Base-by-base conservation (phyloP, 2,329 filamentous ascomycete genomes). In the Xylaria sp. region DNA sequence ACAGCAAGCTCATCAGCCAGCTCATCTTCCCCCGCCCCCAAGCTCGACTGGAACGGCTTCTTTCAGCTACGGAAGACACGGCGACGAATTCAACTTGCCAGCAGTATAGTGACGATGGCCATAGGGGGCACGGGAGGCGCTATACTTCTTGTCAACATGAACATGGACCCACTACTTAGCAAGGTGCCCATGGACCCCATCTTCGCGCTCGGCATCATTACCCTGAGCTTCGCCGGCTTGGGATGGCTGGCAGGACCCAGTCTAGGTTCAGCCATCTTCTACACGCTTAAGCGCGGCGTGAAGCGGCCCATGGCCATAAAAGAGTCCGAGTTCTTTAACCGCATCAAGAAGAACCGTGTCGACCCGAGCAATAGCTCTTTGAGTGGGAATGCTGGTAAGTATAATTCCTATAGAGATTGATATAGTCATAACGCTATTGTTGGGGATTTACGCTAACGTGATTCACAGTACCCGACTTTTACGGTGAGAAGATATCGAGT, bases 401-500 rank as follows among this genome's bases (percentile, higher is more conserved):
- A 2, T 13, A 26, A 31, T 28, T 26, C 23, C 10, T 3, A n/a
- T 2, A 13, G 17, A 9, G 15, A 15, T 60, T 1, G 9, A 36
- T 38, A 13, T n/a, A 7, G 36, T 1, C n/a, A 13, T 42, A 11
- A 6, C 13, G 11, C 11, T 36, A 15, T 28, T 2, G 23, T 36
- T 48, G 6, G 20, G 31, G 53, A 23, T 63, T 71, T 46, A 64
- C 53, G 10, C 11, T 40, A 3, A 38, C 20, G 13, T 28, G 28
- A 3, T 59, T 7, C 56, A 2, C 62, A 87, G 93, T 97, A 0
- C 94, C 95, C 51, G 96, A 99, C 80, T 99, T 97, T 82, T 99
- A 99, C 77, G 96, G 96, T 76, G 96, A 99, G 84, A 98, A 97
- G 87, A 97, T 99, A 76, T 93, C 92, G 60, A 97, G 94, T 76